A percentile compares a stretch with the other conserved stretches of the same genome.
These are phyloP conservation scores for Ricinus communis DNA, from an alignment of 345 rosid species.

Conservation along the genomic window DNA sequence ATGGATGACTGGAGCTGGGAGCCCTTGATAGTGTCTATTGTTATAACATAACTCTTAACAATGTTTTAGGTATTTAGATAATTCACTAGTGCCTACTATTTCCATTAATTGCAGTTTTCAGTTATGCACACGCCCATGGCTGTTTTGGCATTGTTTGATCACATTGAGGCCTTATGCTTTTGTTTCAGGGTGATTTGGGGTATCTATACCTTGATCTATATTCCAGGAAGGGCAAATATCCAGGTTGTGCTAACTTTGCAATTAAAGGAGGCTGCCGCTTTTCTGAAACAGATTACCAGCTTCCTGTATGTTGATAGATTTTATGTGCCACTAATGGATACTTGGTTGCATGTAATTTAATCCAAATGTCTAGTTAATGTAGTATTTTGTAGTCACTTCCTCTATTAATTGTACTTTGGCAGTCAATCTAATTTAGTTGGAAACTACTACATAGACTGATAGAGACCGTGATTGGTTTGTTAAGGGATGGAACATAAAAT, in stretches of 20 bases:
- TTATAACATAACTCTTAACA: neutral
- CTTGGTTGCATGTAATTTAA: constrained; percentile 5
- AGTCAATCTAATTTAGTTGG: neutral
- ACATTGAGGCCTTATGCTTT: constrained; percentile 1
- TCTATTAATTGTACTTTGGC: neutral
- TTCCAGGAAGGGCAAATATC: constrained; percentile 82
- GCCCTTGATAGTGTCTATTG: neutral
- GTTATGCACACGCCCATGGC: neutral
- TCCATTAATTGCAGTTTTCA: neutral
- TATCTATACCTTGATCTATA: constrained; percentile 86
- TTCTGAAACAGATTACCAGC: constrained; percentile 87
- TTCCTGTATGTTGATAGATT: constrained; percentile 62
- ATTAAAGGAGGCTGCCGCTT: constrained; percentile 79
- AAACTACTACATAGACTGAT: neutral
- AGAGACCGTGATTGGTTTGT: neutral
- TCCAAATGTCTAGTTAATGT: neutral
- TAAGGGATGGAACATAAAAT: neutral
- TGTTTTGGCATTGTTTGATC: neutral
- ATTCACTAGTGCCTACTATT: neutral
- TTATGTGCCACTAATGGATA: neutral
- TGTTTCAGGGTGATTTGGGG: constrained; percentile 87
- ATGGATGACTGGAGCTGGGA: constrained; percentile 11
- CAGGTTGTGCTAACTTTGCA: constrained; percentile 97
- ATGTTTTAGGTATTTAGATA: neutral
- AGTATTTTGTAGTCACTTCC: neutral